Evolutionary conservation across 257 asterid genomes (phyloP).

Genomic region (Capsicum pubescens): DNA sequence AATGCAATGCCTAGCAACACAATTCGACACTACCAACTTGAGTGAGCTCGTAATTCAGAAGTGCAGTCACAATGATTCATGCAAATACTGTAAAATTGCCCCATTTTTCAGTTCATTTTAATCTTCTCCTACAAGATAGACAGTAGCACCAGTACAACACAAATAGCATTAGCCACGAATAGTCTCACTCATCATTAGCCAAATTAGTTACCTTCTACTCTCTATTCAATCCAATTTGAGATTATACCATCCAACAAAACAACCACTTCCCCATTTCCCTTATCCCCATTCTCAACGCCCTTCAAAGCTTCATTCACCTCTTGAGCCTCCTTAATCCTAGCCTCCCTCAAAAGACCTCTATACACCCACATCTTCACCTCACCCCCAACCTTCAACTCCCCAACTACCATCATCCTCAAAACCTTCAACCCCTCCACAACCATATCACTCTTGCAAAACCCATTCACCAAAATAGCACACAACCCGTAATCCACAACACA

Average conservation of each 20-base stretch:
- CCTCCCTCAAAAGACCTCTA: constrained; percentile 62
- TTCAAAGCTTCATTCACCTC: constrained; percentile 48
- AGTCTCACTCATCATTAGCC: not conserved
- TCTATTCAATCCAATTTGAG: constrained; percentile 54
- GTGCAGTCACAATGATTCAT: constrained; percentile 2
- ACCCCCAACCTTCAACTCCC: constrained; percentile 44
- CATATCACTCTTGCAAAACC: constrained; percentile 53
- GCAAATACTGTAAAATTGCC: not conserved
- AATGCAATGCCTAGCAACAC: not conserved
- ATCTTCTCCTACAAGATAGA: not conserved
- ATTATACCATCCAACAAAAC: constrained; percentile 49
- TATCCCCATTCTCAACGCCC: constrained; percentile 27
- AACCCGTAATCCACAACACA: constrained; percentile 39
- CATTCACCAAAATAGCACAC: constrained; percentile 46
- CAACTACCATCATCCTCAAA: constrained; percentile 53
- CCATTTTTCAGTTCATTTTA: not conserved
- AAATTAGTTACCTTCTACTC: not conserved
- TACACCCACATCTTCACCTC: constrained; percentile 43
- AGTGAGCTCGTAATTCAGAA: not conserved
- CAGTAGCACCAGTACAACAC: not conserved
- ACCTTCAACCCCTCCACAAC: constrained; percentile 52
- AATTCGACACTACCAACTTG: not conserved
- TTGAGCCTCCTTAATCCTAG: constrained; percentile 63
- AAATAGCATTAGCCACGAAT: not conserved
- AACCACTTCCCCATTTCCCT: constrained; percentile 44